These are phyloP conservation scores for Domatiomyces catenatus DNA, from an alignment of 2,329 filamentous ascomycete genomes.

Conservation along the genomic window DNA sequence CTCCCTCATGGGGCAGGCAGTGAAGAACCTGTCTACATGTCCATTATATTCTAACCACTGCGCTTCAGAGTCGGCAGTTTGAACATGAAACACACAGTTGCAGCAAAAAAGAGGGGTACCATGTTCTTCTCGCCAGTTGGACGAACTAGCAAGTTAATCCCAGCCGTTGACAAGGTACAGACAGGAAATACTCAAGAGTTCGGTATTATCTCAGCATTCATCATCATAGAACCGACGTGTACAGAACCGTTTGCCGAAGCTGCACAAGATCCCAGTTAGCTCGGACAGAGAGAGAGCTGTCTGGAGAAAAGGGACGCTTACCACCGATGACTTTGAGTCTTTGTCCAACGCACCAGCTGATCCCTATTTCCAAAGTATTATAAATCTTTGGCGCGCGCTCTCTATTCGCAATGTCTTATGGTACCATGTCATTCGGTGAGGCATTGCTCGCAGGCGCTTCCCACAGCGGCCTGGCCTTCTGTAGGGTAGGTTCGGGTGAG, in stretches of 20 bases:
- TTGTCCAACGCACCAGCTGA: background rate
- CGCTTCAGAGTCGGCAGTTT: background rate
- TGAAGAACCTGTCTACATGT: background rate
- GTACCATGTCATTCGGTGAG: background rate
- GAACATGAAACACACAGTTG: background rate
- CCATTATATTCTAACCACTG: background rate
- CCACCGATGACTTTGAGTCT: background rate
- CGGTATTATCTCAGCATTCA: background rate
- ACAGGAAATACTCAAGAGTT: background rate
- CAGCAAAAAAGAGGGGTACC: background rate
- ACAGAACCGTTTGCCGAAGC: too few relatives aligned
- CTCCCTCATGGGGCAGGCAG: background rate
- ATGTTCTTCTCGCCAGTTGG: background rate
- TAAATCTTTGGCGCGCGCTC: background rate
- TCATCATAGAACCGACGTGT: background rate
- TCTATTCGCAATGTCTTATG: background rate
- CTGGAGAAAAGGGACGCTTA: background rate
- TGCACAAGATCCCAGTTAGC: too few relatives aligned
- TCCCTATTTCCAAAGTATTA: background rate
- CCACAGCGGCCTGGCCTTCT: background rate
- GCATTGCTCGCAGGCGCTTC: background rate
- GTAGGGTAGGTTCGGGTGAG: background rate
- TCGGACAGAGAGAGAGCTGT: too few relatives aligned
- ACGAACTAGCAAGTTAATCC: background rate
- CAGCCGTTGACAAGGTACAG: background rate